These are phyloP conservation scores for Aspergillus incahuasiensis DNA, from an alignment of 495 filamentous ascomycete genomes.

Conservation along the genomic window DNA sequence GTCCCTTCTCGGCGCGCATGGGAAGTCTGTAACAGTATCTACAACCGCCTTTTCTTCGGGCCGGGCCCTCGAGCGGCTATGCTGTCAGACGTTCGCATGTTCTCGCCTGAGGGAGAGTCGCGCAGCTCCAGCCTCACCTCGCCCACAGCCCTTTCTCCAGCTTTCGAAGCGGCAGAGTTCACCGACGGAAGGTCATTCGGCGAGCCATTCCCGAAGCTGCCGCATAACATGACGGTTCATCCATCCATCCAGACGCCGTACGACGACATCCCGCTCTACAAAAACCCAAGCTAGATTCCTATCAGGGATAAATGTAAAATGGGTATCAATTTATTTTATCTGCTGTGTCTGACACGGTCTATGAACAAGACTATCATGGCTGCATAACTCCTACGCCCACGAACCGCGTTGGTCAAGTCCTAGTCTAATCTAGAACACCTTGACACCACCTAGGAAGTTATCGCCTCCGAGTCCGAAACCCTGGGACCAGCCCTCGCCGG, in stretches of 20 bases:
- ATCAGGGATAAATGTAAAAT: not conserved
- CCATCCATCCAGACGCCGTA: slow-evolving; percentile 2
- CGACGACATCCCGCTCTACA: slow-evolving; percentile 2
- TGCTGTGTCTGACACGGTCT: not conserved
- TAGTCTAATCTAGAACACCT: not conserved
- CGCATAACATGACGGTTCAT: slow-evolving; percentile 8
- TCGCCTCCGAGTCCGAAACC: slow-evolving; percentile 18
- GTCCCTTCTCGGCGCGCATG: not conserved
- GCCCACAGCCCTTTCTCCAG: not conserved
- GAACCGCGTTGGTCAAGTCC: too few relatives aligned
- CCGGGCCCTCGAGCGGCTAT: not conserved
- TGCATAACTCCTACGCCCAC: not conserved
- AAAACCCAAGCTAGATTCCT: not conserved
- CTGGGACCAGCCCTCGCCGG: slow-evolving; percentile 11
- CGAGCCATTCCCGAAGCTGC: slow-evolving; percentile 2
- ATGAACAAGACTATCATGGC: not conserved
- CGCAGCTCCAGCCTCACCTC: not conserved
- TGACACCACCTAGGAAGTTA: slow-evolving; percentile 10
- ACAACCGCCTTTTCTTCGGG: slow-evolving; percentile 2
- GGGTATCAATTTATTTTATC: not conserved
- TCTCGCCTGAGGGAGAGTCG: not conserved
- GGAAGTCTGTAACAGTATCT: slow-evolving; percentile 5
- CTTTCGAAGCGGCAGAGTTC: not conserved
- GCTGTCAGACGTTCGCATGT: not conserved
- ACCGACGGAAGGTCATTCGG: not conserved